Base-by-base conservation (phyloP, 177 flowering plant genomes). In the Vitis hybrid region DNA sequence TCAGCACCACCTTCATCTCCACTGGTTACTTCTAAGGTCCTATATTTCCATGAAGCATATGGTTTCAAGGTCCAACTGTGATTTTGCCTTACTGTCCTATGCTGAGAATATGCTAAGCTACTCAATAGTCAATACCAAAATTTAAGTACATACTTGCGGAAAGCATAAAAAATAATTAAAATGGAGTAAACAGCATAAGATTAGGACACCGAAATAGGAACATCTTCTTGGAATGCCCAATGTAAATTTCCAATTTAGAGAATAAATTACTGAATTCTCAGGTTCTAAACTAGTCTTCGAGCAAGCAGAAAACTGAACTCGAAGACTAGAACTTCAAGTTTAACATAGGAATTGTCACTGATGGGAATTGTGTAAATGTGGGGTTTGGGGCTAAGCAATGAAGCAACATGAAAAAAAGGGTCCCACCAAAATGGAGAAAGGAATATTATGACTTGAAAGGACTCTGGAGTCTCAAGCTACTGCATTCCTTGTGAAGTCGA, bases 401-500 rank as follows among this genome's bases (percentile, higher is more conserved):
- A 63, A 58, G 54, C 54, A 20, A 21, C 20, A 53, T n/a, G 61
- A 12, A 58, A 6, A 32, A 41, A 41, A 41, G 9, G 46, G 8
- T 41, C 46, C 64, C 61, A 20, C 49, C 55, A 4, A 55, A 18
- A 67, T 63, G 48, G 52, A 65, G 49, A 48, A 50, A 13, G 9
- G 21, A 67, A 27, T n/a, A 48, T 24, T 54, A 48, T 63, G 58
- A 68, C 60, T 7, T 3, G 2, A 11, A 58, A 9, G 50, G 12
- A 27, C 56, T 65, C 24, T 24, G 56, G 35, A 68, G 15, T 11
- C 59, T 80, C 69, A 87, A 69, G 77, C 48, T 71, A 63, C 74
- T 5, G 87, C 86, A 78, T 88, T 90, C 61, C 70, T 73, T 0
- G 90, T 90, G 86, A 87, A 93, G 73, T 91, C 98, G 0, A 67